Percentiles rank a stretch among this genome's conserved stretches.
Conservation (phyloP, 1,284 basidiomycete genomes). For the Cystobasidium pallidum region DNA sequence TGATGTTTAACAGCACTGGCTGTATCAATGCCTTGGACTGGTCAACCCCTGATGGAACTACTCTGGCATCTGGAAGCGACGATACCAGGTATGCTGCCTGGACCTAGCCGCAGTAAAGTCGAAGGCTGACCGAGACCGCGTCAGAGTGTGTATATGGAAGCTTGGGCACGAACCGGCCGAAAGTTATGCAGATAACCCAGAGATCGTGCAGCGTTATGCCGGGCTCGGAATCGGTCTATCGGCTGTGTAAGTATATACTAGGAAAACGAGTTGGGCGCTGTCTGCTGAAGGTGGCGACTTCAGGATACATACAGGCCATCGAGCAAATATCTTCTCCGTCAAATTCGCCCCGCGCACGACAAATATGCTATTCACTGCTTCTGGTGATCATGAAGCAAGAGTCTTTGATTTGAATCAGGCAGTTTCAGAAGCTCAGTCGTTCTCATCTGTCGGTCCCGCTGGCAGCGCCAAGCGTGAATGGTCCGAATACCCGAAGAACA, state of each 20-base stretch:
- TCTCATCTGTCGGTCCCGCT: neutral
- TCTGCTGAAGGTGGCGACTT: slow-evolving; percentile 10
- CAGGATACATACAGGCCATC: slow-evolving; percentile 68
- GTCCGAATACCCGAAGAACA: slow-evolving; percentile 14
- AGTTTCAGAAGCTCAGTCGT: neutral
- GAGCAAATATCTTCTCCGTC: slow-evolving; percentile 82
- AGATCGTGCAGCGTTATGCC: slow-evolving; percentile 30
- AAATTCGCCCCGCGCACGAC: slow-evolving; percentile 71
- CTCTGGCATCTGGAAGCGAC: slow-evolving; percentile 49
- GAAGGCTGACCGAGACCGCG: slow-evolving; percentile 45
- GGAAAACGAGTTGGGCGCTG: neutral
- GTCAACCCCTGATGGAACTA: slow-evolving; percentile 41
- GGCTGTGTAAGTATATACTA: slow-evolving; percentile 17
- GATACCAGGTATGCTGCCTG: slow-evolving; percentile 48
- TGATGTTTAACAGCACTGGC: slow-evolving; percentile 29
- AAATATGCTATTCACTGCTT: slow-evolving; percentile 45
- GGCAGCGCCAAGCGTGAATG: slow-evolving; percentile 9
- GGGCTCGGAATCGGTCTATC: slow-evolving; percentile 43
- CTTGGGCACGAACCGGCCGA: slow-evolving; percentile 40
- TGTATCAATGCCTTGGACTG: slow-evolving; percentile 50
- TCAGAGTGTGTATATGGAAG: slow-evolving; percentile 51
- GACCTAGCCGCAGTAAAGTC: slow-evolving; percentile 13
- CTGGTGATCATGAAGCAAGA: slow-evolving; percentile 71
- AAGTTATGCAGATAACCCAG: slow-evolving; percentile 9
- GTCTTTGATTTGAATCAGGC: slow-evolving; percentile 68